phyloP scores from a whole-genome alignment of 78 protist species.

The Pirum gemmata region DNA sequence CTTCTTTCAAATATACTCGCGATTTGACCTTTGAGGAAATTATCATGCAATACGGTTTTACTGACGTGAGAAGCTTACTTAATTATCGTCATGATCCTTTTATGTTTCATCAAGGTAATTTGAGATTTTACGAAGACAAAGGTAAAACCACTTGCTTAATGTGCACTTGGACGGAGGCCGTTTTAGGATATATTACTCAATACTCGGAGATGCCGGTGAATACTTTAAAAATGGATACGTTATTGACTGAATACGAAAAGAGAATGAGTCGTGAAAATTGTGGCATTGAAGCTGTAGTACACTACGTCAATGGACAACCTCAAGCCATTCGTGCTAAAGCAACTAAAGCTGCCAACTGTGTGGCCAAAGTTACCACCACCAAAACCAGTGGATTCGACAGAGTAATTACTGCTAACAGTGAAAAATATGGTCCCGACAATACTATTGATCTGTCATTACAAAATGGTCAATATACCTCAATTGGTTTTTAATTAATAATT shows the following conservation, averaged over 20 bases:
- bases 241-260: not conserved
- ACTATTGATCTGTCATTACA: too few species aligned
- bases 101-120: slow-evolving; percentile 12
- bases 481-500: too few species aligned
- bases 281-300: not conserved
- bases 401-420: not conserved
- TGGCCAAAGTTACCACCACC: not conserved
- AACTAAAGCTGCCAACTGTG: not conserved
- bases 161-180: not conserved
- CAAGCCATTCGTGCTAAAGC: not conserved
- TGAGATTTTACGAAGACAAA: not conserved
- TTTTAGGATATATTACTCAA: not conserved
- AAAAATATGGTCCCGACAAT: not conserved
- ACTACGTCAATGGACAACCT: not conserved
- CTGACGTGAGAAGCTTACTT: not conserved
- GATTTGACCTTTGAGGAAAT: slow-evolving; percentile 16
- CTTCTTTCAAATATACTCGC: not conserved
- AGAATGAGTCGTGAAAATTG: not conserved
- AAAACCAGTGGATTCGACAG: not conserved
- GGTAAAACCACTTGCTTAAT: not conserved
- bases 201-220: not conserved
- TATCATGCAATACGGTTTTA: not conserved
- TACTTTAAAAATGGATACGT: not conserved
- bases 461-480: too few species aligned
- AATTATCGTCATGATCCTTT: not conserved